Base-by-base conservation (phyloP, 75 land plant species). In the Larix kaempferi region DNA sequence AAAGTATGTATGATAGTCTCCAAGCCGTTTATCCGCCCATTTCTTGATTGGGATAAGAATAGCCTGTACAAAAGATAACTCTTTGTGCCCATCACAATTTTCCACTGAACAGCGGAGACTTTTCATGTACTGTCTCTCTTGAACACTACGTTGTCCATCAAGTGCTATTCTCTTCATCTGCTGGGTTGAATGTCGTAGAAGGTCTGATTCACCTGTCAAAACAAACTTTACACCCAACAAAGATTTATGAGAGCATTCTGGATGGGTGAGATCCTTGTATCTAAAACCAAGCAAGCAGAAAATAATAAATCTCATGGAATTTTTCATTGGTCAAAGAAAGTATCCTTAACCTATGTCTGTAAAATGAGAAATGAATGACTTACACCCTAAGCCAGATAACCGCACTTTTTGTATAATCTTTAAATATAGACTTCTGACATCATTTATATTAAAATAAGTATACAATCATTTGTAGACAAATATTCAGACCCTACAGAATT, bases 1-100 rank as follows among this genome's bases (percentile, higher is more conserved):
- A 90, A 96, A 96, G 78, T 92, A 84, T 13, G 83, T 61, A 78
- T 96, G 99, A 54, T 94, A 96, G 79, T 96, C 98, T 55, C 82
- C 87, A 29, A 96, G 87, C 74, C 80, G 94, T 78, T 86, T 94
- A 77, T 96, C 98, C 27, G 82, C 88, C 98, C 98, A 96, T 77
- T 82, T 81, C 73, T 89, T 82, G 52, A 96, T 94, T n/a, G 99
- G 99, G 54, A 73, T 73, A 27, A 96, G 85, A 75, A 94, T 90
- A 56, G 99, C 86, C 80, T 89, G 84, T 56, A 96, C 84, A 82
- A 92, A 96, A 39, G 91, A 79, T 6, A 89, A 72, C 8, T 88
- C 90, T 77, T 85, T 73, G 56, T 60, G 57, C 16, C 89, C 86
- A n/a, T 83, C 83, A 73, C 80, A 84, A 27, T 76, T 85, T 58